Base-by-base conservation (phyloP, 1,139 yeast genomes). In the Protomyces pachydermus region DNA sequence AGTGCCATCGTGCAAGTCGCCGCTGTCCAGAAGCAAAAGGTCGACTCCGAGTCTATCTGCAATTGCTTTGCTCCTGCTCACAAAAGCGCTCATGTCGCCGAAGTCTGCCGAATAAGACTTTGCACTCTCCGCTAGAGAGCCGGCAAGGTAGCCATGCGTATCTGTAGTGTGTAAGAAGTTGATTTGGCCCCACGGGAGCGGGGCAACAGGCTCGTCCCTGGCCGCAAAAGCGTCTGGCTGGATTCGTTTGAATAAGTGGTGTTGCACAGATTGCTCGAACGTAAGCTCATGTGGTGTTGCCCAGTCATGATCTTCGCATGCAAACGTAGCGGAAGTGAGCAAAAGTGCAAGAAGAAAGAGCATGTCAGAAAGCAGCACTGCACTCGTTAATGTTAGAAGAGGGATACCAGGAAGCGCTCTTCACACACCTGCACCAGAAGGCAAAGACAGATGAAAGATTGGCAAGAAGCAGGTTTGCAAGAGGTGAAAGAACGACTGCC, bases 1-100 rank as follows among this genome's bases (percentile, higher is more conserved):
- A 72, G 90, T 91, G 0, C 98, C 98, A 74, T 93, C 98, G 70
- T 89, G 96, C 67, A 90, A 84, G 75, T 93, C 98, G 8, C 98
- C 98, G 1, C 95, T 84, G 72, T 93, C 98, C 1, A 93, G 81
- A 1, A 91, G 70, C 6, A 93, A 70, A 37, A 93, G 72, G 72
- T 93, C 98, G 42, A 79, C 82, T 1, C 80, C 80, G 2, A 75
- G 70, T 0, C 71, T 71, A 39, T 78, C 78, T 0, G 90, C 84
- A 28, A 75, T 72, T 0, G 71, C 71, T 52, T 78, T 76, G 72
- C 89, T 74, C 64, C 82, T 83, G 14, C 74, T 70, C 1, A 84
- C 76, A 71, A 93, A 91, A 0, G 95, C 85, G 2, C 88, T 73
- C 68, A 88, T 89, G 72, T 93, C 96, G 9, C 98, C 98, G 97